Base-by-base conservation (phyloP, 2,329 filamentous ascomycete genomes). In the Cercospora janseana region DNA sequence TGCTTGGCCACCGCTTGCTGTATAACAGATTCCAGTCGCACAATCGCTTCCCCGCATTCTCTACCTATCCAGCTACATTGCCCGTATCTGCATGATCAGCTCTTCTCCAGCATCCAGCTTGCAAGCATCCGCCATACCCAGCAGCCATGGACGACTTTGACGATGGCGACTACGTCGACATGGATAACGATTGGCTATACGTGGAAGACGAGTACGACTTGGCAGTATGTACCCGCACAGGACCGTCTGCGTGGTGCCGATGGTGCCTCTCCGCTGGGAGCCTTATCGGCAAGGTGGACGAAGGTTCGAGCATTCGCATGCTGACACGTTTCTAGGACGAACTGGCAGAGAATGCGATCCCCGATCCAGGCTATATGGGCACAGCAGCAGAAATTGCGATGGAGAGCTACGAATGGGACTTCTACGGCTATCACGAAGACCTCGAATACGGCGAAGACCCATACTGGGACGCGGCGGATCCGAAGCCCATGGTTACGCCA, bases 371-470 rank as follows among this genome's bases (percentile, higher is more conserved):
- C 42, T 67, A 66, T 45, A 65, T 55, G 60, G 59, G 63, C 52
- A 60, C 63, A 21, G 63, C 67, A 45, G 50, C 62, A 38, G 65
- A 68, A 24, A 57, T 65, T 20, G 61, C 50, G 13, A 49, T 56
- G 20, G 60, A 64, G 37, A 53, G 40, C n/a, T 63, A 65, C 32
- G 71, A 75, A n/a, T 76, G 70, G 64, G 74, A 76, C 54, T 62
- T 69, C 35, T 77, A 70, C 58, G 71, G 71, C 15, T 77, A 75
- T 60, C 75, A 66, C 65, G 70, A 71, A 49, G 75, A 77, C 50
- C 61, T 75, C 34, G 74, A 77, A 48, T 76, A 76, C 54, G 72
- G 66, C 9, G 72, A 70, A 12, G 72, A 75, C 55, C 68, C 70
- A 32, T 75, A 75, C 42, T 72, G 73, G 57, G 72, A 47, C 24